phyloP scores from a whole-genome alignment of 371 early-diverging fungal genomes.

The Haplosporangium sp. region DNA sequence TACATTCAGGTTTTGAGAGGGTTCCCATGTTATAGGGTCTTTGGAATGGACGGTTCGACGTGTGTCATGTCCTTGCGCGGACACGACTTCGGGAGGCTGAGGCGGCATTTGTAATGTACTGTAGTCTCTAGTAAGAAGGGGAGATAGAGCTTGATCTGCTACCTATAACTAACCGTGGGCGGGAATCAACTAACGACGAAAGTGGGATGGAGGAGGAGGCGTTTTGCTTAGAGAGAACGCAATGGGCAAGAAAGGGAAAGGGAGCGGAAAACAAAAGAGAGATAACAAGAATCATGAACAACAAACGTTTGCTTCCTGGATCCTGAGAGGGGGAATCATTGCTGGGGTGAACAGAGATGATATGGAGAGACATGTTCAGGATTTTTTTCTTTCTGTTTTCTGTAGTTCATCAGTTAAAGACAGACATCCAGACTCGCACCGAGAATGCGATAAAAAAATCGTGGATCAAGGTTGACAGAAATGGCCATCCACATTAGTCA shows the following conservation, averaged over 20 bases:
- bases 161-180: too few species aligned
- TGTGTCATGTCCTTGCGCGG: constrained; percentile 5
- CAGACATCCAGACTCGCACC: too few species aligned
- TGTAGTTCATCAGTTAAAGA: too few species aligned
- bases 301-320: too few species aligned
- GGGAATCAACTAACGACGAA: too few species aligned
- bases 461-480: neutral
- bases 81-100: constrained; percentile 22
- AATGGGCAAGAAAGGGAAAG: neutral
- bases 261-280: neutral
- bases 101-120: constrained; percentile 17
- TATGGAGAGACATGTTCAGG: too few species aligned
- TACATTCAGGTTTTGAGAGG: neutral
- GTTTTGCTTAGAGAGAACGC: neutral
- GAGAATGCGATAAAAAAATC: neutral
- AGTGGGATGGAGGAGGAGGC: too few species aligned
- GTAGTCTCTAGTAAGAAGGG: neutral
- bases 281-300: neutral
- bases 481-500: neutral
- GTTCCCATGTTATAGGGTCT: constrained; percentile 11
- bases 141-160: too few species aligned
- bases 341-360: too few species aligned
- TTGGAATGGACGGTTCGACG: constrained; percentile 1
- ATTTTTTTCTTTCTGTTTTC: too few species aligned
- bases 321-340: too few species aligned